phyloP scores from a whole-genome alignment of 768 basidiomycete genomes.

The Kwoniella dendrophila region DNA sequence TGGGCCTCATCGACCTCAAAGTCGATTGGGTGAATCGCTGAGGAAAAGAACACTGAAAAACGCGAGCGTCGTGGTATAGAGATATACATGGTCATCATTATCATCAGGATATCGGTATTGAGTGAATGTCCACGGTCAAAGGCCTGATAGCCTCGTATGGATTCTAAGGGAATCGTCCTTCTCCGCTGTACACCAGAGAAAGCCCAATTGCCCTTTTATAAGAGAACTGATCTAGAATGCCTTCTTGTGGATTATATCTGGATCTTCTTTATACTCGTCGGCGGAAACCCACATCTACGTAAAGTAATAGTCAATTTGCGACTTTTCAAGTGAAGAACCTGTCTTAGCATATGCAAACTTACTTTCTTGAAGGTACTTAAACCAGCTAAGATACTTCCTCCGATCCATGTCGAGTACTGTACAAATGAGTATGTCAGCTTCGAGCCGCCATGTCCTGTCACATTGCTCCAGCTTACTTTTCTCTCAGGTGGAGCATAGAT shows the following conservation, averaged over 20 bases:
- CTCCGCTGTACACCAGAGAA: too few species aligned
- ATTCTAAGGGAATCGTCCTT: too few species aligned
- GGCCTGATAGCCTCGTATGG: too few species aligned
- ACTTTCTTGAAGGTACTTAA: conserved; percentile 98
- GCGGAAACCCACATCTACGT: conserved; percentile 98
- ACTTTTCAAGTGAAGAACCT: conserved; percentile 19
- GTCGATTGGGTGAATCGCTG: too few species aligned
- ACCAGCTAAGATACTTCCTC: conserved; percentile 94
- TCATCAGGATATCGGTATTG: conserved; percentile 6
- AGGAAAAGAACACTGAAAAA: too few species aligned
- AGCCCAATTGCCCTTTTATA: too few species aligned
- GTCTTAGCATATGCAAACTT: conserved; percentile 24
- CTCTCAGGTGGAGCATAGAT: conserved; percentile 99
- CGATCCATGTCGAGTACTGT: conserved; percentile 60
- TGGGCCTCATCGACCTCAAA: too few species aligned
- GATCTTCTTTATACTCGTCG: conserved; percentile 98
- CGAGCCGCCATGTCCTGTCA: background rate
- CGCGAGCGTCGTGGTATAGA: background rate
- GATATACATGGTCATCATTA: conserved; percentile 17
- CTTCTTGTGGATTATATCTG: conserved; percentile 97
- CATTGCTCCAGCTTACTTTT: conserved; percentile 60
- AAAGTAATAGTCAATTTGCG: conserved; percentile 10
- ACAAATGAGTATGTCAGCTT: background rate
- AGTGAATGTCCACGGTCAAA: background rate
- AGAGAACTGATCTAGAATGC: conserved; percentile 56